Conservation (phyloP, 257 asterid species). For the Solanum verrucosum region DNA sequence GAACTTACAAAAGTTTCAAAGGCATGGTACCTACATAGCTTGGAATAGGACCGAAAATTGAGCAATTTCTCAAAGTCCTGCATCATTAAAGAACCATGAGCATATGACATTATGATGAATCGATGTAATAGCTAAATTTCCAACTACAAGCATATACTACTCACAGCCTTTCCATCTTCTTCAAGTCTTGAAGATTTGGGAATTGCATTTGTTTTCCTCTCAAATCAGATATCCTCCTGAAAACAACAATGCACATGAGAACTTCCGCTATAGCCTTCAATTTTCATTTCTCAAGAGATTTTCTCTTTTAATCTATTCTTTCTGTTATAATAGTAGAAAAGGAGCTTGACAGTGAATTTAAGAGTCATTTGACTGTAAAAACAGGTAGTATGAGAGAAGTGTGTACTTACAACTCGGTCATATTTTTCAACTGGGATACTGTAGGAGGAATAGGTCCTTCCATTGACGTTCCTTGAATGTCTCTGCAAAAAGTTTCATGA, state of each 20-base stretch:
- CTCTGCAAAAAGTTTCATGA: constrained; percentile 32
- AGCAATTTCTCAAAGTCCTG: constrained; percentile 78
- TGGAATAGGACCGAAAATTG: constrained; percentile 59
- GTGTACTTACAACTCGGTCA: constrained; percentile 42
- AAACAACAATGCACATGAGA: neutral
- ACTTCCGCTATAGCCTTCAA: neutral
- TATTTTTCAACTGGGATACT: constrained; percentile 36
- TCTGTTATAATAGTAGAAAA: neutral
- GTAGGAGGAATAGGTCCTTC: constrained; percentile 66
- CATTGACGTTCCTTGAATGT: constrained; percentile 70
- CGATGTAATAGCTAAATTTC: neutral
- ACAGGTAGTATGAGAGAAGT: neutral
- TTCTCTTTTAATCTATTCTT: neutral
- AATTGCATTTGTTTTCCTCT: constrained; percentile 36
- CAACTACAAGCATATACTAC: constrained; percentile 15
- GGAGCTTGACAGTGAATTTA: neutral
- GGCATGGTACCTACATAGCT: constrained; percentile 24
- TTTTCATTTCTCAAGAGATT: neutral
- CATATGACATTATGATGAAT: neutral
- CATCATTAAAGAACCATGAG: constrained; percentile 14
- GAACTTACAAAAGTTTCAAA: constrained; percentile 51
- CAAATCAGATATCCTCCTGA: constrained; percentile 69
- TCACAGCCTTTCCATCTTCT: constrained; percentile 29
- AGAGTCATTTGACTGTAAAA: neutral
- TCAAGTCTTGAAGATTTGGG: constrained; percentile 38